These are phyloP conservation scores for Boletus patriciae DNA, from an alignment of 768 basidiomycete genomes.

Conservation along the genomic window DNA sequence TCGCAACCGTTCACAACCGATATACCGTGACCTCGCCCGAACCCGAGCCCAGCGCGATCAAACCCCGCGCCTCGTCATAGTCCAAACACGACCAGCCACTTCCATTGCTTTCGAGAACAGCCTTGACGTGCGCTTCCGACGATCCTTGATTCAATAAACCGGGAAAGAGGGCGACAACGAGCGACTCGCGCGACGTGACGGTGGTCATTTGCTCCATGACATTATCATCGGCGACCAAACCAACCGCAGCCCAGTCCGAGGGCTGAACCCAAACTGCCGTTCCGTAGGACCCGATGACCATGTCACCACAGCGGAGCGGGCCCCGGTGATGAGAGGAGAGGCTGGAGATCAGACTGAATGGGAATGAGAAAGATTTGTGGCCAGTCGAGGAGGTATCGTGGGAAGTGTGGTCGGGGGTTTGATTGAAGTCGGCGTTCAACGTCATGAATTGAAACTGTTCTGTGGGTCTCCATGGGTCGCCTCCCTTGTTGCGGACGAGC, in stretches of 20 bases:
- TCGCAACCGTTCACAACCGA: conserved; percentile 16
- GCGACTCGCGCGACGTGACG: conserved; percentile 33
- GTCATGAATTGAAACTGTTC: conserved; percentile 53
- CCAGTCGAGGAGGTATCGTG: conserved; percentile 18
- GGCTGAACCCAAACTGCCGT: conserved; percentile 68
- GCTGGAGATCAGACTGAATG: conserved; percentile 43
- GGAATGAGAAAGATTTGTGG: conserved; percentile 41
- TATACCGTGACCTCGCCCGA: conserved; percentile 46
- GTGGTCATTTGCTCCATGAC: conserved; percentile 15
- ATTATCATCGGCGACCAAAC: conserved; percentile 34
- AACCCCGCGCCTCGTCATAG: conserved; percentile 58
- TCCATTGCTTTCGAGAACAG: conserved; percentile 34
- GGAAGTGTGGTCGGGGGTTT: not conserved
- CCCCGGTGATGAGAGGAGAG: conserved; percentile 44
- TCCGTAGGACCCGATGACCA: conserved; percentile 53
- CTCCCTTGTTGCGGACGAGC: conserved; percentile 56
- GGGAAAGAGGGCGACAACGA: conserved; percentile 53
- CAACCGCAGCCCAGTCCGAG: conserved; percentile 42
- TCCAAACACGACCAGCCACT: conserved; percentile 54
- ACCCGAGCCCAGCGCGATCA: conserved; percentile 52
- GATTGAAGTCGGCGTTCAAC: conserved; percentile 37
- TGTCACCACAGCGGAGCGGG: conserved; percentile 51
- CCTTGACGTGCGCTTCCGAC: conserved; percentile 27
- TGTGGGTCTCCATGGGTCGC: conserved; percentile 59
- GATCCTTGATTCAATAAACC: conserved; percentile 33